Conservation (phyloP, 2,329 filamentous ascomycete species). For the Monosporascus sp. region DNA sequence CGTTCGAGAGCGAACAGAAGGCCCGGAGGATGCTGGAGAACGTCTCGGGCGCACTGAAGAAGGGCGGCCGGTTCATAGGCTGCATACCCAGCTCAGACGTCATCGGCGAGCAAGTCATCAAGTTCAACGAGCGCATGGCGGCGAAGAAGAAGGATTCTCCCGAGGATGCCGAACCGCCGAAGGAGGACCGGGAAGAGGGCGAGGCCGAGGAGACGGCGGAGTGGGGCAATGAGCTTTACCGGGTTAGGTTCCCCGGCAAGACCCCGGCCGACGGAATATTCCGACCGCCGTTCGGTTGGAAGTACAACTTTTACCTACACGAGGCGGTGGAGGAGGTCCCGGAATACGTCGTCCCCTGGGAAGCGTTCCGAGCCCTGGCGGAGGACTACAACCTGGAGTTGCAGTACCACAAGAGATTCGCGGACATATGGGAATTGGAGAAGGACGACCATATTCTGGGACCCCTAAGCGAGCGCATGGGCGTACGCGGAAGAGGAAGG, state of each 20-base stretch:
- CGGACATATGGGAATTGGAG: conserved; percentile 87
- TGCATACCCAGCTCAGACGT: conserved; percentile 97
- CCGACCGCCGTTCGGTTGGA: conserved; percentile 93
- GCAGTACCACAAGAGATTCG: conserved; percentile 86
- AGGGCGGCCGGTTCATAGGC: conserved; percentile 89
- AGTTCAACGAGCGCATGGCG: conserved; percentile 59
- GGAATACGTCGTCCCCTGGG: conserved; percentile 98
- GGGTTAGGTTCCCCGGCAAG: conserved; percentile 77
- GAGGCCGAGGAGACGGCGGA: conserved; percentile 61
- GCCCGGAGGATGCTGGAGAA: conserved; percentile 90
- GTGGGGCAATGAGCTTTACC: conserved; percentile 93
- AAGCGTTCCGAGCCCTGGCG: conserved; percentile 89
- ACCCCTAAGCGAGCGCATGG: conserved; percentile 90
- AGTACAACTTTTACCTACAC: conserved; percentile 93
- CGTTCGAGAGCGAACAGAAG: conserved; percentile 88
- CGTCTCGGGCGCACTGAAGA: conserved; percentile 83
- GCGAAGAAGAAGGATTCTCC: conserved; percentile 30
- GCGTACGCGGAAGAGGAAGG: conserved; percentile 68
- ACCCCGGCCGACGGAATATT: conserved; percentile 86
- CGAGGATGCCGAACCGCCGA: conserved; percentile 20
- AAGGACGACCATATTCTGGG: conserved; percentile 79
- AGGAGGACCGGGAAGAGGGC: conserved; percentile 45
- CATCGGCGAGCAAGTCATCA: conserved; percentile 70
- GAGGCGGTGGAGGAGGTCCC: conserved; percentile 95
- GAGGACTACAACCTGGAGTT: conserved; percentile 96